phyloP scores from a whole-genome alignment of 2,329 filamentous ascomycete genomes.

The Aspergillus versicolor region DNA sequence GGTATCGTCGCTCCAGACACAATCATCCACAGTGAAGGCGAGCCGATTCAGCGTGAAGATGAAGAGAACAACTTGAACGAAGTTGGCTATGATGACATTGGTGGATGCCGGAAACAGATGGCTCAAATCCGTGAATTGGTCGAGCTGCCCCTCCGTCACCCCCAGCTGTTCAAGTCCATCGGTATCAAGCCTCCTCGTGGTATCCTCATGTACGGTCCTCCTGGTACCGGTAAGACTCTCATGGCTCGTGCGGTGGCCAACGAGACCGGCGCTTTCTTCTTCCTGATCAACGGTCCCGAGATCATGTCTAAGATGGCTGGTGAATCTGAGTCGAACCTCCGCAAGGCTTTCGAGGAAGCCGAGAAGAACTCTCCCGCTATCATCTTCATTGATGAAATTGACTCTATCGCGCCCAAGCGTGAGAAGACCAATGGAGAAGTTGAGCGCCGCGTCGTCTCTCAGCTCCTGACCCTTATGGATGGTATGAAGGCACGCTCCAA shows the following conservation, averaged over 20 bases:
- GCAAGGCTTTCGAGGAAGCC: slow-evolving; percentile 99
- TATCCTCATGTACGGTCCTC: slow-evolving; percentile 94
- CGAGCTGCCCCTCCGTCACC: slow-evolving; percentile 92
- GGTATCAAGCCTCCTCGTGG: slow-evolving; percentile 99
- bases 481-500: slow-evolving; percentile 99
- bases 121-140: slow-evolving; percentile 98
- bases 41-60: slow-evolving; percentile 94
- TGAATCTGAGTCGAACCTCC: slow-evolving; percentile 96
- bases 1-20: slow-evolving; percentile 99
- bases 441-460: slow-evolving; percentile 96
- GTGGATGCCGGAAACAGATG: slow-evolving; percentile 99
- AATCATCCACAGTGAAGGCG: slow-evolving; percentile 97
- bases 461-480: slow-evolving; percentile 96
- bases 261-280: slow-evolving; percentile 98
- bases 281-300: slow-evolving; percentile 98
- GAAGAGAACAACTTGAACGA: slow-evolving; percentile 99
- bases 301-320: slow-evolving; percentile 99
- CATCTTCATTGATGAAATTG: slow-evolving; percentile 99
- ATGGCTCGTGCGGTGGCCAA: slow-evolving; percentile 99
- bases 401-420: slow-evolving; percentile 98
- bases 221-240: slow-evolving; percentile 98
- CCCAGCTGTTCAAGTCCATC: slow-evolving; percentile 99
- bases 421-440: slow-evolving; percentile 99
- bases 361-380: slow-evolving; percentile 99
- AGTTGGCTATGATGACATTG: slow-evolving; percentile 98